These are phyloP conservation scores for Arxiozyma slooffiae DNA, from an alignment of 1,139 yeast species.

Conservation along the genomic window DNA sequence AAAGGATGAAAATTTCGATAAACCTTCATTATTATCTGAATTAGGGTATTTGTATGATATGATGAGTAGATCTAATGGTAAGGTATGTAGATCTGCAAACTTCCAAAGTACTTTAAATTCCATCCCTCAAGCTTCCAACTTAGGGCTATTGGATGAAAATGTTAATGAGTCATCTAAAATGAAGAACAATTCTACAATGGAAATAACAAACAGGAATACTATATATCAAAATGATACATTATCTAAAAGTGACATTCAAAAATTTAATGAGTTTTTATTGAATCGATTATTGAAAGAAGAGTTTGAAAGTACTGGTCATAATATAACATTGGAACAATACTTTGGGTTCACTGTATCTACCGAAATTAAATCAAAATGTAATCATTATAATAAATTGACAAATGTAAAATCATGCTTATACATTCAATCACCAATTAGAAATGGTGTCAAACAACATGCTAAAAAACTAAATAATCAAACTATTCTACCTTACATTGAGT, in stretches of 20 bases:
- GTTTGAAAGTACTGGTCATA: conserved; percentile 25
- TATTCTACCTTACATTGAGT: conserved; percentile 47
- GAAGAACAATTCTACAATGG: conserved; percentile 1
- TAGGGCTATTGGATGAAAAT: conserved; percentile 16
- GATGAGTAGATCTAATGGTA: conserved; percentile 73
- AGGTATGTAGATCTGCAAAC: conserved; percentile 34
- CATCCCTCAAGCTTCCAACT: conserved; percentile 35
- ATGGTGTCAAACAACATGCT: conserved; percentile 17
- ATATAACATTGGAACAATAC: conserved; percentile 30
- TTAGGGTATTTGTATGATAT: conserved; percentile 84
- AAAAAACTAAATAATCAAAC: conserved; percentile 28
- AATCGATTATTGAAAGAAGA: conserved; percentile 22
- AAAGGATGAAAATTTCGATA: conserved; percentile 45
- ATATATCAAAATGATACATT: background rate
- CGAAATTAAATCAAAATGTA: conserved; percentile 35
- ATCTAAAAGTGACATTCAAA: conserved; percentile 17
- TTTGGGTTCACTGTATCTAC: conserved; percentile 40
- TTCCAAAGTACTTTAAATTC: conserved; percentile 47
- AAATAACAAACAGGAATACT: background rate
- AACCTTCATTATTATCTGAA: conserved; percentile 57
- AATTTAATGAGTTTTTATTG: conserved; percentile 24
- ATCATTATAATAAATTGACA: conserved; percentile 29
- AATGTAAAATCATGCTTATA: conserved; percentile 36
- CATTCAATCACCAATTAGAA: conserved; percentile 28
- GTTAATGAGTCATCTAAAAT: background rate